A percentile compares a stretch with the other conserved stretches of the same genome.
Conservation (phyloP, 768 basidiomycete genomes). For the Phlebiopsis gigantea region DNA sequence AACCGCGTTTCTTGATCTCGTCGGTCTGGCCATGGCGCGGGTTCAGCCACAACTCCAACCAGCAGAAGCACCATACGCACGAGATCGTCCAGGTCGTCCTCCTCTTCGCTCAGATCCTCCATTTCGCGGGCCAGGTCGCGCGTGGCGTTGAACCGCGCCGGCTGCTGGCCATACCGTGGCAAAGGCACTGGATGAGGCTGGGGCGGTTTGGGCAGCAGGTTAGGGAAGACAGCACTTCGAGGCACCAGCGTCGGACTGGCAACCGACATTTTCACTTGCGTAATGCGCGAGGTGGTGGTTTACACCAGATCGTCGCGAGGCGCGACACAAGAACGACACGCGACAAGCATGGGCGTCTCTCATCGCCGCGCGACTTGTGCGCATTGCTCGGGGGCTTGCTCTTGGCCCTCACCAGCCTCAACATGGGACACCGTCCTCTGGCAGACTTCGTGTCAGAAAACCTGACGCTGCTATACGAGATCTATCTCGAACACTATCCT, state of each 20-base stretch:
- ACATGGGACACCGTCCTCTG: background rate
- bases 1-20: constrained; percentile 61
- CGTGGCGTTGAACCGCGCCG: constrained; percentile 53
- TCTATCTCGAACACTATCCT: background rate
- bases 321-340: background rate
- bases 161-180: constrained; percentile 39
- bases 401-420: background rate
- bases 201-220: constrained; percentile 59
- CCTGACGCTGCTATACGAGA: background rate
- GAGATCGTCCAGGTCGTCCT: constrained; percentile 72
- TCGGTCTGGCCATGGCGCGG: constrained; percentile 39
- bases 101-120: constrained; percentile 82
- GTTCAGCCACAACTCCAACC: background rate
- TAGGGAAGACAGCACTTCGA: constrained; percentile 55
- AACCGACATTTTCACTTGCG: constrained; percentile 35
- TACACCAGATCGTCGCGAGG: background rate
- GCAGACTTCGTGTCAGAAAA: background rate
- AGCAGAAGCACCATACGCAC: constrained; percentile 33
- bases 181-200: constrained; percentile 62
- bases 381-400: background rate
- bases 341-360: background rate
- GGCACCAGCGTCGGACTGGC: constrained; percentile 73
- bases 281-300: background rate
- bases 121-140: constrained; percentile 73
- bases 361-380: background rate